Conservation (phyloP, 768 basidiomycete species). For the Tylopilus subfusipes region DNA sequence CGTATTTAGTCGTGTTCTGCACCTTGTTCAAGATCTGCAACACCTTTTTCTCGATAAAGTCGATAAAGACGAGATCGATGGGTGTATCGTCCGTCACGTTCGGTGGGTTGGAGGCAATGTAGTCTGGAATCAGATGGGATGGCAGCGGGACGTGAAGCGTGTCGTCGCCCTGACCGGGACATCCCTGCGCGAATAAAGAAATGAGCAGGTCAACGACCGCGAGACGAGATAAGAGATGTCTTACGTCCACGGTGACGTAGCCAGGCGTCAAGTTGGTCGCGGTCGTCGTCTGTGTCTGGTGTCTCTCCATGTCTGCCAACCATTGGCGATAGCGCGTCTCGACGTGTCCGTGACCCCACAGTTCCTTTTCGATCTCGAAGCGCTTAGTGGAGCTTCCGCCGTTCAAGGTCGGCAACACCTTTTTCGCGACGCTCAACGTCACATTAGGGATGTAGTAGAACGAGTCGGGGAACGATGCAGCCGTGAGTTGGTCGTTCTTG, state of each 20-base stretch:
- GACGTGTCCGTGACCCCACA: conserved; percentile 46
- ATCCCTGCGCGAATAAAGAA: conserved; percentile 40
- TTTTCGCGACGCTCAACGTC: conserved; percentile 44
- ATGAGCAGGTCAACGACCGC: neutral
- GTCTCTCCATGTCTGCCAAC: conserved; percentile 54
- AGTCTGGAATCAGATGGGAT: conserved; percentile 51
- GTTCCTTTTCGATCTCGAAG: conserved; percentile 13
- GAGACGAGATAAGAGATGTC: conserved; percentile 14
- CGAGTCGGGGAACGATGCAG: conserved; percentile 62
- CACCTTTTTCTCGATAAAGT: conserved; percentile 58
- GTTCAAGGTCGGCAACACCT: conserved; percentile 55
- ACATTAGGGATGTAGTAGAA: conserved; percentile 64
- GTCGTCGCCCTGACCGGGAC: conserved; percentile 77
- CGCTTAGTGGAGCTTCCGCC: conserved; percentile 28
- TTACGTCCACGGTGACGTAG: conserved; percentile 62
- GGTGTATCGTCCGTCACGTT: conserved; percentile 44
- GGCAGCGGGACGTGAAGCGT: conserved; percentile 59
- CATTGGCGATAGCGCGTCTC: conserved; percentile 50
- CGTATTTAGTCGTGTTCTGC: conserved; percentile 49
- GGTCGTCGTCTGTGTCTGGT: conserved; percentile 30
- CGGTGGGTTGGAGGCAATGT: conserved; percentile 55
- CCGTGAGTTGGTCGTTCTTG: conserved; percentile 76
- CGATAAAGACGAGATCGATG: conserved; percentile 74
- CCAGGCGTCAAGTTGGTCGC: conserved; percentile 58
- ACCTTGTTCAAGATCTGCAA: conserved; percentile 53